Evolutionary conservation across 2,329 filamentous ascomycete species (phyloP), one percentile per base, ranked within the genome.

Genomic region (Phyllosticta citribraziliensis): DNA sequence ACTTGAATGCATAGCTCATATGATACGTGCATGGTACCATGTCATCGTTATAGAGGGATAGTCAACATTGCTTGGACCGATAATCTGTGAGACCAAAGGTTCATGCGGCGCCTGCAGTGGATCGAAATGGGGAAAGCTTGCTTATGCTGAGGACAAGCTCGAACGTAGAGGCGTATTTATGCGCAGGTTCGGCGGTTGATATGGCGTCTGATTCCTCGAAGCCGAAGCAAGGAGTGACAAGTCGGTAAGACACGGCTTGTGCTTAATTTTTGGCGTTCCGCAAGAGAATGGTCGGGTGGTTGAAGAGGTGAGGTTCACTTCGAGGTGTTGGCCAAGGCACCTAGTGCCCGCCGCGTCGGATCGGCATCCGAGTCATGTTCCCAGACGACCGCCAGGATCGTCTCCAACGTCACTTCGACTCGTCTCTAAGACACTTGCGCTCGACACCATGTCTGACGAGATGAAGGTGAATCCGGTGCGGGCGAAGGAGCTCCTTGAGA

Each of bases 401-500:
- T 53, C 17, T 51, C 52, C 20, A 24, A 53, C 52, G 24, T 47
- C 40, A 47, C 12, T 47, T n/a, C 40, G 40, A n/a, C 40, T 47
- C n/a, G 40, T n/a, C 14, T n/a, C 6, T 17, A 22, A 22, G 33
- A 40, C 40, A 47, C 14, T 10, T 5, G 17, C 35, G 24, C 40
- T 17, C n/a, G 22, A 17, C 52, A 57, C 24, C 55, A 74, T 74
- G 72, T 68, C 71, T 62, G 67, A 70, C 64, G 68, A 73, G 19
- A 75, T 75, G 73, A 68, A 72, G 51, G 67, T 74, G 19, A 73
- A 79, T 63, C 70, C 76, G 40, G 70, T 74, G 63, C 76, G 78
- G 62, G 77, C 77, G 55, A 75, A 75, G 60, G 71, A 75, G 61
- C 73, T 80, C 40, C 67, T 74, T 11, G 76, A 78, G 61, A 80